Conservation (phyloP, 176 grass and related monocot genomes). For the Carex myosuroides region DNA sequence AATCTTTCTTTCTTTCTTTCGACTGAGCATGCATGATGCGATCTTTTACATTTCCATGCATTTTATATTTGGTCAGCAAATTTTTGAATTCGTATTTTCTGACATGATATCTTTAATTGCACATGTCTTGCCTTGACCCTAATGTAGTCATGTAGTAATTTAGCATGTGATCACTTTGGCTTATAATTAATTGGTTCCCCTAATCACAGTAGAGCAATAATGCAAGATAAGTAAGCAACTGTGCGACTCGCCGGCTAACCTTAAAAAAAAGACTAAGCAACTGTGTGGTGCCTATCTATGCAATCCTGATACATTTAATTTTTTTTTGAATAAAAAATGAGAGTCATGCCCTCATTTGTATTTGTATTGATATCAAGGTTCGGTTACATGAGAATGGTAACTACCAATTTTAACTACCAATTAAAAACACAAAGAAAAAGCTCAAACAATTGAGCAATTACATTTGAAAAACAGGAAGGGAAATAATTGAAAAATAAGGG, state of each 20-base stretch:
- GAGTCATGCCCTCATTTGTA: too few relatives aligned
- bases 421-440: too few relatives aligned
- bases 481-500: too few relatives aligned
- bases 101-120: background rate
- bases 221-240: background rate
- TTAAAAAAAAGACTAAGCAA: too few relatives aligned
- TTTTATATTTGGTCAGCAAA: background rate
- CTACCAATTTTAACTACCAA: too few relatives aligned
- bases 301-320: background rate
- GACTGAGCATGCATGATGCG: conserved; percentile 6
- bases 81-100: background rate
- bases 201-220: background rate
- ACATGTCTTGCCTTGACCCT: background rate
- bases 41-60: conserved; percentile 10
- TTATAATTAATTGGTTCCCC: background rate
- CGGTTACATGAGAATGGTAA: too few relatives aligned
- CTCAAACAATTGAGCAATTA: too few relatives aligned
- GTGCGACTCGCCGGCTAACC: too few relatives aligned
- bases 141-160: background rate
- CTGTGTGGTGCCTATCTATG: too few relatives aligned
- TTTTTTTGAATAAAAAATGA: too few relatives aligned
- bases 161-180: background rate
- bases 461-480: too few relatives aligned
- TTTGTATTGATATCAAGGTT: too few relatives aligned
- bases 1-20: background rate